Evolutionary conservation across 2,329 filamentous ascomycete genomes (phyloP), one percentile per base, ranked within the genome.

Genomic region (Berkeleyomyces basicola): DNA sequence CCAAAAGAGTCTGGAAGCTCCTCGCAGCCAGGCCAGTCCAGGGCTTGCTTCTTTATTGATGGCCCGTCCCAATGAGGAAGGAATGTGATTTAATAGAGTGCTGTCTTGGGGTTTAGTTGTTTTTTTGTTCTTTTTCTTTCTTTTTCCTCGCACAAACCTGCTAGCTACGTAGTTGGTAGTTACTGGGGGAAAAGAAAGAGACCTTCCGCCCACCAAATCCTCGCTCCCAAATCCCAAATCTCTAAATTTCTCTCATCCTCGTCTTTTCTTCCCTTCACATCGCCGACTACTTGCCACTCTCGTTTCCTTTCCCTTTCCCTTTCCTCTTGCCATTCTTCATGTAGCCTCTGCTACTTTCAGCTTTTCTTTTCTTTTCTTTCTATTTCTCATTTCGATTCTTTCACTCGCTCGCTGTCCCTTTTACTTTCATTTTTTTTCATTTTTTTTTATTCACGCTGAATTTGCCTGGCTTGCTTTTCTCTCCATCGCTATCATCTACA

Each of bases 341-440:
- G 51, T 55, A 55, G 51, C 51, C 14, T 16, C 33, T 55, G 51
- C 51, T 55, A 14, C 5, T 39, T 55, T 37, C 14, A 36, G 51
- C 51, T 36, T 47, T 36, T n/a, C 11, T 14, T 44, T 58, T 49
- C 14, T 59, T 23, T 36, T 64, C 31, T 44, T 33, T 36, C 33
- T 39, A 16, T 37, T 47, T 42, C 11, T 44, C 53, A 42, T 37
- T 23, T n/a, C 36, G 14, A 40, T 55, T 49, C 40, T 42, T 44
- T 63, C 43, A n/a, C 51, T 58, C 44, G n/a, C 42, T 62, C 6
- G 16, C 46, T 47, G 7, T 58, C 40, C 46, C 23, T 42, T 59
- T 63, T 61, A 44, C 40, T 58, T 58, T 59, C 23, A n/a, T n/a
- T n/a, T 37, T 62, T 40, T 59, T 47, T 46, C 49, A 51, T 33